Percentiles rank a stretch among this genome's conserved stretches.
These are phyloP conservation scores for Obelidium mucronatum DNA, from an alignment of 192 early-diverging fungal genomes.

Conservation along the genomic window DNA sequence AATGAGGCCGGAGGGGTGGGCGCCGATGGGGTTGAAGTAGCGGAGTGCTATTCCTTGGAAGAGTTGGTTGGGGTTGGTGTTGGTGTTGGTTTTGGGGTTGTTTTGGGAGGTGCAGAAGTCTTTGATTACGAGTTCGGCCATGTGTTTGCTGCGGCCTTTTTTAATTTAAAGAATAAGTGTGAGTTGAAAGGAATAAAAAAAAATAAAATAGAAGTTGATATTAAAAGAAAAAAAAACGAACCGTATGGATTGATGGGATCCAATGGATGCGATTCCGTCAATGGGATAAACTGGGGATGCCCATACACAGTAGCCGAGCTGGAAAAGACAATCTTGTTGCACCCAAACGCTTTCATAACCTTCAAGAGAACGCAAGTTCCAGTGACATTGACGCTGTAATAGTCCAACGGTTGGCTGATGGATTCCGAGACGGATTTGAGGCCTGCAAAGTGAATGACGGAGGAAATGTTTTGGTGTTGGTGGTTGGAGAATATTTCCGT, in stretches of 20 bases:
- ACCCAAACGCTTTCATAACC: slow-evolving; percentile 74
- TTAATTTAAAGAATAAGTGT: too few relatives aligned
- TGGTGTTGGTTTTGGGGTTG: too few relatives aligned
- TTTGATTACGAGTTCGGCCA: slow-evolving; percentile 77
- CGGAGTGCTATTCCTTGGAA: too few relatives aligned
- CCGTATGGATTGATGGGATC: slow-evolving; percentile 65
- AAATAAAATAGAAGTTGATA: too few relatives aligned
- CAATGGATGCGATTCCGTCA: too few relatives aligned
- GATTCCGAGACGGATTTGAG: slow-evolving; percentile 86
- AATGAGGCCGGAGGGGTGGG: slow-evolving; percentile 82
- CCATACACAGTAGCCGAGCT: too few relatives aligned
- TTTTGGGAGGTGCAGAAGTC: slow-evolving; percentile 44
- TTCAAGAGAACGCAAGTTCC: slow-evolving; percentile 79
- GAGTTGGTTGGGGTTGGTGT: too few relatives aligned
- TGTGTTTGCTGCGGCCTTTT: slow-evolving; percentile 72
- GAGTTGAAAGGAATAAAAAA: too few relatives aligned
- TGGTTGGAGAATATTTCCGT: slow-evolving; percentile 71
- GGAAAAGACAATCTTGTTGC: slow-evolving; percentile 84
- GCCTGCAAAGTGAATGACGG: slow-evolving; percentile 50
- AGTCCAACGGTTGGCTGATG: slow-evolving; percentile 72
- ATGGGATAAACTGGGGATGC: too few relatives aligned
- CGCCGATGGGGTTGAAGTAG: slow-evolving; percentile 82
- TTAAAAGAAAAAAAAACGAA: neutral
- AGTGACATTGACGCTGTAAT: slow-evolving; percentile 86
- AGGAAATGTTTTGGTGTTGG: slow-evolving; percentile 43